phyloP scores from a whole-genome alignment of 2,329 filamentous ascomycete genomes.

The Acrocalymma vagum region DNA sequence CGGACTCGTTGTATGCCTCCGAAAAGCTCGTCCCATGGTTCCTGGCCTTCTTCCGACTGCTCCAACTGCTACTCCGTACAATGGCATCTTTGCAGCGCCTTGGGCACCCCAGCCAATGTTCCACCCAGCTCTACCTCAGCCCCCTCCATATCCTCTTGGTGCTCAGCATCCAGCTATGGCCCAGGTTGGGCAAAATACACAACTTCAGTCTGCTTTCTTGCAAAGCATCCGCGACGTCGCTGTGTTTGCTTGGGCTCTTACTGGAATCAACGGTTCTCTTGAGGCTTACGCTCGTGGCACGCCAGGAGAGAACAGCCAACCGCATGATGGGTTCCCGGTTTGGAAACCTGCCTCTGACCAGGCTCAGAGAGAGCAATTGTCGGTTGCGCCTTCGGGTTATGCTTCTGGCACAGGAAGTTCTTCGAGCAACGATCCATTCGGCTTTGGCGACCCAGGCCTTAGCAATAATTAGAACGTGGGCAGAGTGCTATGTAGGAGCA shows the following conservation, averaged over 20 bases:
- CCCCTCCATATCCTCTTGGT: constrained; percentile 43
- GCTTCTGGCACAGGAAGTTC: constrained; percentile 41
- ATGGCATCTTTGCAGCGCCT: constrained; percentile 78
- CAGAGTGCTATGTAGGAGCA: too few relatives aligned
- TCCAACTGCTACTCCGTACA: constrained; percentile 33
- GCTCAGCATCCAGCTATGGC: constrained; percentile 49
- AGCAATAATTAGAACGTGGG: too few relatives aligned
- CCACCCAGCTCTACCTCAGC: constrained; percentile 49
- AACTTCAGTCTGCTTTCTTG: constrained; percentile 70
- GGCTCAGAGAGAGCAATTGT: constrained; percentile 25
- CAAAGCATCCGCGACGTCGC: constrained; percentile 82
- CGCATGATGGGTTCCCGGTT: constrained; percentile 66
- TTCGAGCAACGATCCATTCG: constrained; percentile 42
- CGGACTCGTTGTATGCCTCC: constrained; percentile 81
- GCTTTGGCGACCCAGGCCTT: constrained; percentile 47
- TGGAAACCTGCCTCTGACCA: constrained; percentile 56
- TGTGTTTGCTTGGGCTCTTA: constrained; percentile 86
- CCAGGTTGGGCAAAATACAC: constrained; percentile 58
- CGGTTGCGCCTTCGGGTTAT: constrained; percentile 44
- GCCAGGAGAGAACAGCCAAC: constrained; percentile 70
- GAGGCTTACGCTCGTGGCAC: constrained; percentile 69
- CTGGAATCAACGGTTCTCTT: constrained; percentile 80
- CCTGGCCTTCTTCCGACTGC: constrained; percentile 51
- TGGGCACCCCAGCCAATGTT: constrained; percentile 76
- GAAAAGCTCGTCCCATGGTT: constrained; percentile 75